Evolutionary conservation across 257 asterid species (phyloP), one percentile per base, ranked within the genome.

Genomic region (Nicotiana benthamiana): DNA sequence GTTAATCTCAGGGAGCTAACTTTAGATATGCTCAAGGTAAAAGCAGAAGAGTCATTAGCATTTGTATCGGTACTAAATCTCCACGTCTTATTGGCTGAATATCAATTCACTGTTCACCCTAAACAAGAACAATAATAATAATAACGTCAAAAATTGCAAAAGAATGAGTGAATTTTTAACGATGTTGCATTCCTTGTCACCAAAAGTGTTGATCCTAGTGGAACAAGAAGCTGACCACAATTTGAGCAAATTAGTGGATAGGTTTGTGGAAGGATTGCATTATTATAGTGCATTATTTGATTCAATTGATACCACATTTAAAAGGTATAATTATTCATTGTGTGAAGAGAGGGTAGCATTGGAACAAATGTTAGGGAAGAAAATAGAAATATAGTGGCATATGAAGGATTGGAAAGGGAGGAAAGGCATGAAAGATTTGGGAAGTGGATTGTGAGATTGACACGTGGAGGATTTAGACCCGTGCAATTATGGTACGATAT

Each of bases 201-300:
- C 93, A 1, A 87, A 87, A 64, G 80, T 80, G 3, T 30, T 91
- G 75, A 9, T 91, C 30, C 70, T 88, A 40, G 87, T 90, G 3
- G 91, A 90, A 65, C 91, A 88, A 56, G 93, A 91, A 88, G 82
- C 92, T 0, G 67, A 90, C 62, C 91, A 90, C 67, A 91, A 90
- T 32, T 81, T 82, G 0, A 84, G 20, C 2, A 85, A 87, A 13
- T 36, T 89, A 54, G 60, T 77, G 70, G 90, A 87, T 59, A 84
- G 96, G 3, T 85, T 89, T 28, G 88, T 87, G 1, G 89, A 89
- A 82, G 95, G 88, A 1, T 70, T 91, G 82, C 89, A 89, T 75
- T 91, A 66, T 28, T 91, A 89, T 17, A 88, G 92, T 11, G 90
- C 95, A 1, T 9, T 87, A 17, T 89, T 89, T 28, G 89, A 91